These are phyloP conservation scores for Claviceps purpurea DNA, from an alignment of 2,329 filamentous ascomycete species.

Conservation along the genomic window DNA sequence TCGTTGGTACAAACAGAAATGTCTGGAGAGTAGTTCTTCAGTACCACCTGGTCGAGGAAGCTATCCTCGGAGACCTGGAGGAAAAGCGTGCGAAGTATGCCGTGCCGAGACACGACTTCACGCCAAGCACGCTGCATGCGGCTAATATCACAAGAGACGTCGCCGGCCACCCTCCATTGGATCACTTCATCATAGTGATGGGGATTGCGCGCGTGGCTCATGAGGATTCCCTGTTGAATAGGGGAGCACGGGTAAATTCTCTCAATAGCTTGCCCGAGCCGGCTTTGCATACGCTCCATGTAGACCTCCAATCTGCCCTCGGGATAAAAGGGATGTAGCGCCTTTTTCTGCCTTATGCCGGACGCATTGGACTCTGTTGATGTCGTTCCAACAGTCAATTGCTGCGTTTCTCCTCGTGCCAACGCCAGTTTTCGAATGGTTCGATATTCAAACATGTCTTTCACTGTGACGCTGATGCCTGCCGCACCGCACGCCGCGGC, in stretches of 20 bases:
- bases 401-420: background rate
- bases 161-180: background rate
- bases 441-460: background rate
- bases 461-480: background rate
- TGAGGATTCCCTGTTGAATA: constrained; percentile 22
- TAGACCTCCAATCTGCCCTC: background rate
- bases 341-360: no score
- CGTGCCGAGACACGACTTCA: constrained; percentile 4
- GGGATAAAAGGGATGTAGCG: background rate
- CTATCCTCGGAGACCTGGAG: background rate
- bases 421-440: background rate
- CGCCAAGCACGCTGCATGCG: constrained; percentile 7
- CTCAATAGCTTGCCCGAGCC: constrained; percentile 4
- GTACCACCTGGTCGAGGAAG: background rate
- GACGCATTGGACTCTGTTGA: no score
- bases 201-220: constrained; percentile 15
- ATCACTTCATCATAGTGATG: constrained; percentile 4
- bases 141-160: background rate
- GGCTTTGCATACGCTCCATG: background rate
- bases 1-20: background rate
- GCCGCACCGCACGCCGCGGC: background rate
- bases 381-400: background rate
- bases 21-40: background rate
- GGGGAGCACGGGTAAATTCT: constrained; percentile 26
- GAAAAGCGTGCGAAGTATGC: constrained; percentile 4